Percentiles rank a stretch among this genome's conserved stretches.
Evolutionary conservation across 208 protist species (phyloP).

Genomic region (Naegleria fowleri): DNA sequence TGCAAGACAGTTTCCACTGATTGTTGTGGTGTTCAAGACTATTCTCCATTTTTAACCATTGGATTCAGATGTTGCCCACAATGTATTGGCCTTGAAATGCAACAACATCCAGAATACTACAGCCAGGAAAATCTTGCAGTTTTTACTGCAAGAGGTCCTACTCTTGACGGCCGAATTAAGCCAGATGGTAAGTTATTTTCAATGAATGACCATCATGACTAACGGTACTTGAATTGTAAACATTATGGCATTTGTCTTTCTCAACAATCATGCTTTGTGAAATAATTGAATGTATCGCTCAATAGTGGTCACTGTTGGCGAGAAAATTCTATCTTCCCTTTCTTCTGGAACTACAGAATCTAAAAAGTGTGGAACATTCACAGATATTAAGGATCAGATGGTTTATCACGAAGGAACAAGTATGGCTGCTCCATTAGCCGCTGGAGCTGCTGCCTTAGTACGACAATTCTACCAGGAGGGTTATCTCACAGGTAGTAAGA

Average conservation of each 20-base stretch:
- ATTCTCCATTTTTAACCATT: neutral
- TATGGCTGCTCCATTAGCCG: conserved; percentile 73
- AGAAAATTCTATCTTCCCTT: neutral
- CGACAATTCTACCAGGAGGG: conserved; percentile 67
- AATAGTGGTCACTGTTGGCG: neutral
- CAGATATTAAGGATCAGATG: neutral
- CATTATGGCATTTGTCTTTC: too few relatives aligned
- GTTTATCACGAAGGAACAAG: conserved; percentile 60
- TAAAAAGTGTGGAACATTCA: neutral
- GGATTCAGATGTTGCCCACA: conserved; percentile 1
- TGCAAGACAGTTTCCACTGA: neutral
- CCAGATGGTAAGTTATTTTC: neutral
- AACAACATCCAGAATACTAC: neutral
- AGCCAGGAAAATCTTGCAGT: conserved; percentile 1
- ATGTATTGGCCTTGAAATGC: neutral
- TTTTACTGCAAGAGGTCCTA: conserved; percentile 20
- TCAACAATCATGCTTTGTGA: too few relatives aligned
- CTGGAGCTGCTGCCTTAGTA: conserved; percentile 64
- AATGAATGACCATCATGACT: too few relatives aligned
- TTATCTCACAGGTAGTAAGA: conserved; percentile 21
- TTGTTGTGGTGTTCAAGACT: conserved; percentile 17
- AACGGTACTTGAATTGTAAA: too few relatives aligned
- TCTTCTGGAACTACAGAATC: neutral
- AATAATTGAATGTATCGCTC: too few relatives aligned
- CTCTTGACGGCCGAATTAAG: neutral